These are phyloP conservation scores for Nitzschia putrida DNA, from an alignment of 108 stramenopile species.

Conservation along the genomic window DNA sequence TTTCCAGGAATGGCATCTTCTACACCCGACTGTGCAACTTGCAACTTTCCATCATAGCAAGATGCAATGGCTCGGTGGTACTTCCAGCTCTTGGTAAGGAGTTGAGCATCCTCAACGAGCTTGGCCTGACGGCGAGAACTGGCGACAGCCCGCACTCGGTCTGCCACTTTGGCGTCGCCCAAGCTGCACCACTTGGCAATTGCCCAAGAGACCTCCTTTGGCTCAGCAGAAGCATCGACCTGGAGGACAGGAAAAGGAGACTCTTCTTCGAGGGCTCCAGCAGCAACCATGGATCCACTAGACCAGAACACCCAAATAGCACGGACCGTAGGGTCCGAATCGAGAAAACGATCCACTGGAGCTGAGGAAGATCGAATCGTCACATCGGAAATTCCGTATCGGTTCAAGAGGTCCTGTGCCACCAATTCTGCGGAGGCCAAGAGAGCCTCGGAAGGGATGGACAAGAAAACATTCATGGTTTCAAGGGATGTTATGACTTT, in stretches of 20 bases:
- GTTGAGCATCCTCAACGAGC: constrained; percentile 47
- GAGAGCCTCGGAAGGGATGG: constrained; percentile 31
- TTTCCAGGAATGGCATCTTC: constrained; percentile 51
- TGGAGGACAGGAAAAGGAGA: constrained; percentile 36
- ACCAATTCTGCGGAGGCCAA: constrained; percentile 32
- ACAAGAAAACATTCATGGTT: constrained; percentile 29
- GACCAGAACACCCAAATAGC: constrained; percentile 39
- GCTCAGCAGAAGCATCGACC: constrained; percentile 21
- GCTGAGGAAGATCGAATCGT: constrained; percentile 44
- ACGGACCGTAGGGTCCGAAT: background rate
- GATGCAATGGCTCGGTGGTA: constrained; percentile 43
- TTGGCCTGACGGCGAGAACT: constrained; percentile 35
- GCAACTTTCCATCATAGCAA: constrained; percentile 41
- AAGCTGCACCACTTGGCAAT: constrained; percentile 55
- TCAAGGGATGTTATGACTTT: background rate
- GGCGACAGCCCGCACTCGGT: constrained; percentile 28
- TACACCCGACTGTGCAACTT: constrained; percentile 47
- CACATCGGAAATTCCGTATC: constrained; percentile 34
- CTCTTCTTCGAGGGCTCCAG: constrained; percentile 33
- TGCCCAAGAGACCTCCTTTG: constrained; percentile 30
- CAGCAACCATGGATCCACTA: constrained; percentile 21
- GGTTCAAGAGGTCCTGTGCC: constrained; percentile 23
- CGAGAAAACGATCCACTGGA: constrained; percentile 42
- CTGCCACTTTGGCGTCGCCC: constrained; percentile 17
- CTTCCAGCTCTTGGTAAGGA: constrained; percentile 40